Evolutionary conservation across 1,139 yeast genomes (phyloP).

Genomic region (Pichia sp.): DNA sequence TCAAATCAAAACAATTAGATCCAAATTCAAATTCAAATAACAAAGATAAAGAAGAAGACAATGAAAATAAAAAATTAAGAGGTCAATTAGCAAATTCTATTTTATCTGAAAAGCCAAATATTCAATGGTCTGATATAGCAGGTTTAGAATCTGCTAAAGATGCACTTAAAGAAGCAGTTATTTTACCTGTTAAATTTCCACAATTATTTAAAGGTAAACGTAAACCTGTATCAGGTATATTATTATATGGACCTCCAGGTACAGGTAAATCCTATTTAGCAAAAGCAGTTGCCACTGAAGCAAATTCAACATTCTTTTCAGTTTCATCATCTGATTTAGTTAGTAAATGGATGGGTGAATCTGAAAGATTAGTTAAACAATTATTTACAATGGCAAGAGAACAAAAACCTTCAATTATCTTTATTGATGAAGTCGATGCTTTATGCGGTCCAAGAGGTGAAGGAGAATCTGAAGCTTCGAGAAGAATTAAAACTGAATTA

Average conservation of each 20-base stretch:
- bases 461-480: conserved; percentile 93
- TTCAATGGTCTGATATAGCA: conserved; percentile 93
- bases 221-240: conserved; percentile 86
- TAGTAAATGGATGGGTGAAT: conserved; percentile 99
- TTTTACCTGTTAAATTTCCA: conserved; percentile 89
- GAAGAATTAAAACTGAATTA: conserved; percentile 93
- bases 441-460: conserved; percentile 98
- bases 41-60: conserved; percentile 68
- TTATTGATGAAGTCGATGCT: conserved; percentile 97
- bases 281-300: conserved; percentile 97
- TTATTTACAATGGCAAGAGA: conserved; percentile 94
- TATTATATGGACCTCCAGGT: conserved; percentile 97
- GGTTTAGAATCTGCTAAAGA: conserved; percentile 95
- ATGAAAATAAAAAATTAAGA: conserved; percentile 79
- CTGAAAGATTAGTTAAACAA: conserved; percentile 91
- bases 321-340: conserved; percentile 93
- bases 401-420: conserved; percentile 88
- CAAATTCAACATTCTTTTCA: conserved; percentile 92
- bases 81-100: conserved; percentile 93
- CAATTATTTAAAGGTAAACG: conserved; percentile 92
- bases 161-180: conserved; percentile 95
- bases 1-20: conserved; percentile 50
- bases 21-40: conserved; percentile 38
- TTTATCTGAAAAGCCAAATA: conserved; percentile 86
- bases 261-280: conserved; percentile 97